Evolutionary conservation across 1,139 yeast species (phyloP).

Genomic region (Hyphopichia fennica): DNA sequence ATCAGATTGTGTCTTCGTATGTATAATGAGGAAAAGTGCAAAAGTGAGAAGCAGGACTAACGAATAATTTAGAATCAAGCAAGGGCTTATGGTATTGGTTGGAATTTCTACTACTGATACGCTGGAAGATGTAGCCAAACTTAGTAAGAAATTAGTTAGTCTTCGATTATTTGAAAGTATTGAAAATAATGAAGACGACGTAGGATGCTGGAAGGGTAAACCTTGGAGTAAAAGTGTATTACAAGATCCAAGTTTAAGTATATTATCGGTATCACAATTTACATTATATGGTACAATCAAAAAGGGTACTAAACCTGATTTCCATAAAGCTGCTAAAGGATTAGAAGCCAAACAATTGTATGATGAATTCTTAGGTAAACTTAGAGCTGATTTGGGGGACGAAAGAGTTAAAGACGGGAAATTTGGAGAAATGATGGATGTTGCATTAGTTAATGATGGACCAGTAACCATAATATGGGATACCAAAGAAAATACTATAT

Average conservation of each 20-base stretch:
- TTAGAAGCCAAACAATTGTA: constrained; percentile 68
- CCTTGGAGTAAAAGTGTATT: constrained; percentile 44
- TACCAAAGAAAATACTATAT: constrained; percentile 39
- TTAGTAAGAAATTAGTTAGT: constrained; percentile 65
- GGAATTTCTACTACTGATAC: constrained; percentile 84
- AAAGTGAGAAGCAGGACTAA: neutral
- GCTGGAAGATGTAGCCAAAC: constrained; percentile 62
- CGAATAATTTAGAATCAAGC: constrained; percentile 47
- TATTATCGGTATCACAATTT: constrained; percentile 75
- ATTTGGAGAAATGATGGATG: constrained; percentile 98
- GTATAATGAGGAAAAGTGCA: constrained; percentile 21
- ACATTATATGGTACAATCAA: constrained; percentile 80
- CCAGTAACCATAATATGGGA: constrained; percentile 77
- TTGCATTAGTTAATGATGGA: constrained; percentile 78
- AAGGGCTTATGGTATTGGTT: constrained; percentile 77
- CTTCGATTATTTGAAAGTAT: constrained; percentile 72
- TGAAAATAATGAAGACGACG: constrained; percentile 28
- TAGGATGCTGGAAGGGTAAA: constrained; percentile 60
- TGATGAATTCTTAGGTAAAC: constrained; percentile 52
- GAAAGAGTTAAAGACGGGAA: constrained; percentile 78
- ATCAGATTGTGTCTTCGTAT: constrained; percentile 64
- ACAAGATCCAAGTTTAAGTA: constrained; percentile 34
- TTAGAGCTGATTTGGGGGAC: constrained; percentile 56
- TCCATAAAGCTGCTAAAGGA: constrained; percentile 86
- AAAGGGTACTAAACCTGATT: constrained; percentile 93